phyloP scores from a whole-genome alignment of 352 stramenopile genomes.

The Peronospora destructor region DNA sequence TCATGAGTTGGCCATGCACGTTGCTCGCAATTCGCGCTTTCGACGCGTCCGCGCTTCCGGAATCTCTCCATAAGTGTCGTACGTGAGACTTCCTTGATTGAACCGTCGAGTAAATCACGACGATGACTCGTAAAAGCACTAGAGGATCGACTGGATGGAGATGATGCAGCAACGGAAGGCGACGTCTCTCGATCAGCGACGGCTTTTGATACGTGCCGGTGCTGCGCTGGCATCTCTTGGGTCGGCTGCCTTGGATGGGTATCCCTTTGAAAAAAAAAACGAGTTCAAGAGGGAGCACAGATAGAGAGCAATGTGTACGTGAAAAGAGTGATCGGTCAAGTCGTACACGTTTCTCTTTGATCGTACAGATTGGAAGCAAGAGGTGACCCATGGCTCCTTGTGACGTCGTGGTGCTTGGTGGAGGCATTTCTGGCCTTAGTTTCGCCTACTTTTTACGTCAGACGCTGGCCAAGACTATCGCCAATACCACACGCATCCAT shows the following conservation, averaged over 20 bases:
- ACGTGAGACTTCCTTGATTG: slow-evolving; percentile 28
- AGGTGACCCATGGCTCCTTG: slow-evolving; percentile 16
- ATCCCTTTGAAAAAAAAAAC: not conserved
- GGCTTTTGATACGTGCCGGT: slow-evolving; percentile 27
- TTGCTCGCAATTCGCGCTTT: slow-evolving; percentile 49
- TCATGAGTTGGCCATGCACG: not conserved
- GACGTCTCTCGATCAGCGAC: slow-evolving; percentile 17
- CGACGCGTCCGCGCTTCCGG: slow-evolving; percentile 59
- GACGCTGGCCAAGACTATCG: slow-evolving; percentile 26
- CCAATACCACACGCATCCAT: slow-evolving; percentile 43
- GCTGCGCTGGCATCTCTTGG: slow-evolving; percentile 8
- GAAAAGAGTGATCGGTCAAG: not conserved
- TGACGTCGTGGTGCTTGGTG: slow-evolving; percentile 76
- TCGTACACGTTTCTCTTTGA: not conserved
- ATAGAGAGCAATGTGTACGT: not conserved
- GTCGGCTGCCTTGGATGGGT: not conserved
- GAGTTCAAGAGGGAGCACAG: not conserved
- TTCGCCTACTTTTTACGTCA: slow-evolving; percentile 73
- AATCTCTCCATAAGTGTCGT: slow-evolving; percentile 39
- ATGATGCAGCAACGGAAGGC: not conserved
- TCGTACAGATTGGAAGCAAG: too few relatives aligned
- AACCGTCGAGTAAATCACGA: slow-evolving; percentile 25
- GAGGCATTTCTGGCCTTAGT: slow-evolving; percentile 73
- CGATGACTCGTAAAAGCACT: slow-evolving; percentile 14
- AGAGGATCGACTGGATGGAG: not conserved